Evolutionary conservation across 164 flowering plant genomes (phyloP).

Genomic region (Vitis cinerea): DNA sequence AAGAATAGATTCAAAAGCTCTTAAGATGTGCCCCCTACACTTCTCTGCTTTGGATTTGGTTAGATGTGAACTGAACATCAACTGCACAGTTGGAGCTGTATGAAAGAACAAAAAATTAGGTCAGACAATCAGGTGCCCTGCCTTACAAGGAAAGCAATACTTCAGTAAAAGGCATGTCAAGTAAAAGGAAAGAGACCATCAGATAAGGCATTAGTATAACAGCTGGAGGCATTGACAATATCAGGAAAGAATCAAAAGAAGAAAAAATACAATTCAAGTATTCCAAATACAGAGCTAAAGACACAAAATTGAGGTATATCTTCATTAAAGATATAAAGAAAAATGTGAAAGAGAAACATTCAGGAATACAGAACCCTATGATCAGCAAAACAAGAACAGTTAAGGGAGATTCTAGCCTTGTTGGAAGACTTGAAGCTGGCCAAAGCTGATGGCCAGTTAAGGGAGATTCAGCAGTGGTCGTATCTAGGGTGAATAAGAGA

Average conservation of each 20-base stretch:
- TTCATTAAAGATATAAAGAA: too few relatives aligned
- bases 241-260: neutral
- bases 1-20: constrained; percentile 88
- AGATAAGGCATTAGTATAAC: neutral
- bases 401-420: neutral
- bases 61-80: constrained; percentile 67
- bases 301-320: neutral
- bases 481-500: too few relatives aligned
- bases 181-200: constrained; percentile 1
- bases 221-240: constrained; percentile 4
- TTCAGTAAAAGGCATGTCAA: neutral
- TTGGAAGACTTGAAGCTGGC: too few relatives aligned
- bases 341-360: neutral
- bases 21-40: constrained; percentile 60
- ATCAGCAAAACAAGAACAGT: neutral
- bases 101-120: constrained; percentile 12
- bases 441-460: too few relatives aligned
- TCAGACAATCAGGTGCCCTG: neutral
- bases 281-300: neutral
- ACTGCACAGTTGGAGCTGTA: constrained; percentile 84
- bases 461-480: too few relatives aligned
- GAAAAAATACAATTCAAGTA: neutral
- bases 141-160: neutral
- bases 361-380: neutral
- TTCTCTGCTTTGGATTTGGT: constrained; percentile 79